These are phyloP conservation scores for Colletotrichum falcatum DNA, from an alignment of 2,329 filamentous ascomycete genomes.

Conservation along the genomic window DNA sequence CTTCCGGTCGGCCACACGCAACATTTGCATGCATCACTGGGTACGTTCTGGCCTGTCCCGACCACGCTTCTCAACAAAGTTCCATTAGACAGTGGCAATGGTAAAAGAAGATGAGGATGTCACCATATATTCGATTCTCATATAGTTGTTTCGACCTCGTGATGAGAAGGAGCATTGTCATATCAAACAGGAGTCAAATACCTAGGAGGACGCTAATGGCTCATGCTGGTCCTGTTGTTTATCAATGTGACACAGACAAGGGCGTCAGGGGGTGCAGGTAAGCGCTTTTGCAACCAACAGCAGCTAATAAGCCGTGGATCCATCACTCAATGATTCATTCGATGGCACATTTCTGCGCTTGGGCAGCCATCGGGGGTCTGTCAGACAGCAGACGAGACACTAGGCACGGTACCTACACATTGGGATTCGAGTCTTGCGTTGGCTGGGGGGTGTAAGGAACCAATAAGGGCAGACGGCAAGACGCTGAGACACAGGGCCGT, in stretches of 20 bases:
- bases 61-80: not conserved
- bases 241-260: constrained; percentile 35
- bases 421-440: constrained; percentile 11
- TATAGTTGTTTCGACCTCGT: constrained; percentile 7
- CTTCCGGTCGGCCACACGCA: not conserved
- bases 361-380: constrained; percentile 26
- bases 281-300: constrained; percentile 15
- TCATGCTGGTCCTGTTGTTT: not conserved
- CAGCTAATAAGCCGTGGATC: constrained; percentile 15
- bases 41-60: not conserved
- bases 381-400: constrained; percentile 24
- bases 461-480: constrained; percentile 32
- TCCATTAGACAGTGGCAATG: not conserved
- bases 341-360: constrained; percentile 24
- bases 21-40: constrained; percentile 2
- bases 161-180: constrained; percentile 10
- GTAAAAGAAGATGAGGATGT: not conserved
- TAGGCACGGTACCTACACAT: too few species aligned
- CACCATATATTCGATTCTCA: not conserved
- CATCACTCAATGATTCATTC: constrained; percentile 6
- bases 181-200: not conserved
- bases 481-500: constrained; percentile 41
- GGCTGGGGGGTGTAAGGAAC: constrained; percentile 16
- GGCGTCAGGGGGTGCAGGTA: constrained; percentile 5
- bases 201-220: constrained; percentile 3